These are phyloP conservation scores for Cryomyces antarcticus DNA, from an alignment of 495 filamentous ascomycete genomes.

Conservation along the genomic window DNA sequence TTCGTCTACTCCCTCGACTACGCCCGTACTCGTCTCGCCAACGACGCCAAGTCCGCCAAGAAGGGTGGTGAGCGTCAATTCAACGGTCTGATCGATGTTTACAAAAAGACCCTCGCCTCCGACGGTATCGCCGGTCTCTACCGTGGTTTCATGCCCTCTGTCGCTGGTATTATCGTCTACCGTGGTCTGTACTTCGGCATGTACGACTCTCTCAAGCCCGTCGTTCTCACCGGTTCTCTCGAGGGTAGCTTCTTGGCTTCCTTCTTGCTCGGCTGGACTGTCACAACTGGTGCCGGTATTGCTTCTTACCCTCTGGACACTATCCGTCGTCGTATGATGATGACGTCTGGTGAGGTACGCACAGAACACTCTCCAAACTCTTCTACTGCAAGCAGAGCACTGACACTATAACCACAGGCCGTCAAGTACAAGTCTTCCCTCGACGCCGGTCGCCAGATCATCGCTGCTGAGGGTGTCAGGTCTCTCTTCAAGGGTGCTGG, in stretches of 20 bases:
- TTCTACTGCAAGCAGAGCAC: neutral
- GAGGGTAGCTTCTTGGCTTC: conserved; percentile 98
- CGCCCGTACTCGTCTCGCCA: conserved; percentile 99
- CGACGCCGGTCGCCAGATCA: conserved; percentile 86
- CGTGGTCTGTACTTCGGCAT: conserved; percentile 99
- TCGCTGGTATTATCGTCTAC: conserved; percentile 97
- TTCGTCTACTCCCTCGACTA: conserved; percentile 99
- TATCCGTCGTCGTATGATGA: conserved; percentile 99
- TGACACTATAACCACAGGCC: conserved; percentile 34
- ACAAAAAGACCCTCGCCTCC: conserved; percentile 97
- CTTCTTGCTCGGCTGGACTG: conserved; percentile 94
- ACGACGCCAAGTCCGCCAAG: conserved; percentile 96
- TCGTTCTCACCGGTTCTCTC: conserved; percentile 77
- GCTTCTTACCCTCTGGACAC: conserved; percentile 99
- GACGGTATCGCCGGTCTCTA: conserved; percentile 99
- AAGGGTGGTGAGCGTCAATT: conserved; percentile 95
- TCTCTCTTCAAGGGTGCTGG: conserved; percentile 99
- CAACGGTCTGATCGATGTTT: conserved; percentile 97
- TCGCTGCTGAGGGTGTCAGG: conserved; percentile 87
- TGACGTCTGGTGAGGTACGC: conserved; percentile 70
- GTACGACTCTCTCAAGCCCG: conserved; percentile 99
- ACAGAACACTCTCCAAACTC: neutral
- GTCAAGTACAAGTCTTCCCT: conserved; percentile 96
- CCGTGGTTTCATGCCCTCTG: conserved; percentile 99
- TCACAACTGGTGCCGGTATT: conserved; percentile 99